phyloP scores from a whole-genome alignment of 2,329 filamentous ascomycete genomes.

The Gaeumannomyces sp. region DNA sequence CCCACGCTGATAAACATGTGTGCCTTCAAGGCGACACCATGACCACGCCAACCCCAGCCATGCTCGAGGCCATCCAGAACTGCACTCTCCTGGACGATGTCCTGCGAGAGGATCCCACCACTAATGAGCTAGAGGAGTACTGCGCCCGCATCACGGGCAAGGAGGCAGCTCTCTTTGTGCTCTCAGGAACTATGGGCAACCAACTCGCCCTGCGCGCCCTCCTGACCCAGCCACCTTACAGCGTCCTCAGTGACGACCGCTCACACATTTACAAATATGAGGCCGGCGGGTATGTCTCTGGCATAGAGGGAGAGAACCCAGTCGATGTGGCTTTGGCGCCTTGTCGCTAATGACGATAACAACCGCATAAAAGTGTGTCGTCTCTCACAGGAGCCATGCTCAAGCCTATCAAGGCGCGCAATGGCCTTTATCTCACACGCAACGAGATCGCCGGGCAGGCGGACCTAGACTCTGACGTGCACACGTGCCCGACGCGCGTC shows the following conservation, averaged over 20 bases:
- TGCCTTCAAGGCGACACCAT: constrained; percentile 41
- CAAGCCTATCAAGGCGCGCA: constrained; percentile 59
- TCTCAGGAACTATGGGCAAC: constrained; percentile 93
- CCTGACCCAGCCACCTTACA: constrained; percentile 71
- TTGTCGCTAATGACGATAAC: not conserved
- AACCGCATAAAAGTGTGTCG: constrained; percentile 49
- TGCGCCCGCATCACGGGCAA: constrained; percentile 69
- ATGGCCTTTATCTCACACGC: constrained; percentile 67
- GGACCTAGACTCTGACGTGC: constrained; percentile 63
- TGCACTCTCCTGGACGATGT: constrained; percentile 81
- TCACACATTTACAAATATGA: constrained; percentile 69
- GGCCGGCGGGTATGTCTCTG: constrained; percentile 46
- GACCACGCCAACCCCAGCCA: constrained; percentile 71
- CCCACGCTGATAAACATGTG: not conserved
- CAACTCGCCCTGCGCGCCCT: constrained; percentile 76
- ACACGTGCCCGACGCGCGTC: constrained; percentile 72
- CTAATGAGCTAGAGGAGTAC: constrained; percentile 66
- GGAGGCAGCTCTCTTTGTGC: constrained; percentile 70
- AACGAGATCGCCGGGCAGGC: constrained; percentile 66
- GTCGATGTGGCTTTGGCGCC: not conserved
- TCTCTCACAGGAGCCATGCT: constrained; percentile 65
- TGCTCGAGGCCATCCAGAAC: constrained; percentile 72
- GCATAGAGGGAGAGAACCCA: not conserved
- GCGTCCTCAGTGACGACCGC: constrained; percentile 71
- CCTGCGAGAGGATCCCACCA: constrained; percentile 72